Base-by-base conservation (phyloP, 345 rosid species). In the Eucalyptus polybractea region DNA sequence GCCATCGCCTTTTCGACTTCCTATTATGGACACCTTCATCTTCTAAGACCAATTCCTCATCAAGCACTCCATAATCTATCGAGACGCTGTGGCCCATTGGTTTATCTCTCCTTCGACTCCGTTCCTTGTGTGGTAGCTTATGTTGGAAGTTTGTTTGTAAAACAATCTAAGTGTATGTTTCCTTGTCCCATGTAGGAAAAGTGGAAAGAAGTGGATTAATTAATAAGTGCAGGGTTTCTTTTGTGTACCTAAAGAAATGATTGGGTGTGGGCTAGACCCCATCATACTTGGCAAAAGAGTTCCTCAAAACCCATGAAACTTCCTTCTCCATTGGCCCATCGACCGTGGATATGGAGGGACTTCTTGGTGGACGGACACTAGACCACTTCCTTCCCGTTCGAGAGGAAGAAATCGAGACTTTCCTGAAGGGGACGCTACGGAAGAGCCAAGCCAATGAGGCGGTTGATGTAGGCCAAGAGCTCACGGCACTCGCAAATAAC, bases 21-120 rank as follows among this genome's bases (percentile, higher is more conserved):
- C 80, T 13, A n/a, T 88, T 44, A 83, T 10, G 56, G 87, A 29
- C 89, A 53, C 86, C 69, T 60, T 60, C 89, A 88, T 69, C 89
- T 88, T 37, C 76, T 88, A 4, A 42, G 69, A 69, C 80, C 42
- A 4, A 47, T 86, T 53, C 90, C 50, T 45, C 88, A 89, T 60
- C 42, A 44, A 24, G 85, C 83, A 7, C 37, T 89, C 80, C 54
- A 58, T n/a, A 86, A 33, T 80, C 90, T 24, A 2, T 40, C 86
- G n/a, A 62, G 50, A 12, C 13, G 12, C 76, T 60, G 22, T 13
- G 90, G 83, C 11, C 60, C 88, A 11, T 17, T 89, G 31, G 19
- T 40, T 31, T 44, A 65, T 56, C 81, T 89, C 9, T 45, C 88
- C 27, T 85, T 89, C 33, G 85, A 85, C 47, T 86, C 88, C 10